phyloP scores from a whole-genome alignment of 176 grass and related monocot species.

The Eragrostis nindensis region DNA sequence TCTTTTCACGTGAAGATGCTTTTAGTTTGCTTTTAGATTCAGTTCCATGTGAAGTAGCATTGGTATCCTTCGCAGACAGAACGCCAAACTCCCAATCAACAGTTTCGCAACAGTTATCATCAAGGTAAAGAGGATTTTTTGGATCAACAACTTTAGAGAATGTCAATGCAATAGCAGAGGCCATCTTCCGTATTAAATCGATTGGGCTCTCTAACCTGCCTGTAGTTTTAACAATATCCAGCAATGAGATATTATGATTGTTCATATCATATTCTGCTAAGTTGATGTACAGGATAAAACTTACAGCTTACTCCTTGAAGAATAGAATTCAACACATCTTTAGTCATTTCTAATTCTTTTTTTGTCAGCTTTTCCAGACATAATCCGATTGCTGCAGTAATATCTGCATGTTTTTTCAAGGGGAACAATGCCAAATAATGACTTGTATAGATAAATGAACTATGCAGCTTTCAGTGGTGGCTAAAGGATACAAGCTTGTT shows the following conservation, averaged over 20 bases:
- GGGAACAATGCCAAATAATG: conserved; percentile 43
- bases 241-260: conserved; percentile 25
- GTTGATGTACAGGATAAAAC: conserved; percentile 31
- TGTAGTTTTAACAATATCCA: conserved; percentile 49
- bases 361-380: conserved; percentile 82
- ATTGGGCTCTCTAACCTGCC: conserved; percentile 95
- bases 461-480: conserved; percentile 33
- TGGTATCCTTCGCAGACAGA: conserved; percentile 57
- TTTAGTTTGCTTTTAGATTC: conserved; percentile 52
- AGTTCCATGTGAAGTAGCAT: conserved; percentile 44
- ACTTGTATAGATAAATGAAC: conserved; percentile 21
- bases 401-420: conserved; percentile 72
- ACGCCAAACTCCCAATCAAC: conserved; percentile 91
- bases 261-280: conserved; percentile 30
- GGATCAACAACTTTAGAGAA: conserved; percentile 97
- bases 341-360: conserved; percentile 78
- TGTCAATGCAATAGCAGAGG: conserved; percentile 78
- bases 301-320: conserved; percentile 97
- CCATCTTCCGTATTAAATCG: conserved; percentile 91
- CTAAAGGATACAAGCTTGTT: conserved; percentile 98
- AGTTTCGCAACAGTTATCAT: conserved; percentile 80
- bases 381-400: conserved; percentile 90
- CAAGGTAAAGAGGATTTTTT: conserved; percentile 87
- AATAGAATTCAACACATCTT: conserved; percentile 85
- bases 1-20: conserved; percentile 47